Evolutionary conservation across 257 asterid species (phyloP), one percentile per base, ranked within the genome.

Genomic region (Przewalskia tangutica): DNA sequence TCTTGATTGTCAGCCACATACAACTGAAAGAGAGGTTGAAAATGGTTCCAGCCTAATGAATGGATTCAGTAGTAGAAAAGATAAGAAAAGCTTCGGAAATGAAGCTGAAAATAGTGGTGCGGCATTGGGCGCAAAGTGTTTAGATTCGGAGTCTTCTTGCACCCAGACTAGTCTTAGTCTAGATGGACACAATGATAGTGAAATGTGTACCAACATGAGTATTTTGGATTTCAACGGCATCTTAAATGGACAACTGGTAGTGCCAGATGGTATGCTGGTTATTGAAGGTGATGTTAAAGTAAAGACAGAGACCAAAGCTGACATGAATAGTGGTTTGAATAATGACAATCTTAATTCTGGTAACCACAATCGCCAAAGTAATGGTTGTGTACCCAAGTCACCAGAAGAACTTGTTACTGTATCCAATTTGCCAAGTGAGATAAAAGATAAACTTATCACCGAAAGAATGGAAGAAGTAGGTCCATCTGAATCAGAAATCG

Each of bases 101-200:
- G 90, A 82, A 32, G 85, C 85, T 85, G 89, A 81, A 77, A 85
- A 65, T 60, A 77, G 63, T 77, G 81, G 77, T 86, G 84, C 85
- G n/a, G 83, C 81, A 34, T 60, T 77, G 81, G 90, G 82, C 50
- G 75, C 84, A 42, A 89, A 88, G 83, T 82, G 87, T 85, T 89
- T 91, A 89, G 94, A 90, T 85, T 88, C 92, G 13, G 94, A 91
- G 84, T 91, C 93, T 75, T 87, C 93, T 85, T 85, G 92, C 89
- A 80, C 87, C 23, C 91, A 83, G 58, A 81, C 92, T 84, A 84
- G 87, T 79, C 81, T 78, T 77, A 84, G 88, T 86, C 38, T 83
- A 82, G 94, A 91, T 83, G 89, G 89, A 68, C 88, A 88, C 66
- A 86, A 81, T 88, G 92, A 84, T 13, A 77, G 82, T 86, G 94